phyloP scores from a whole-genome alignment of 116 monocot species.

The Cymodocea nodosa region DNA sequence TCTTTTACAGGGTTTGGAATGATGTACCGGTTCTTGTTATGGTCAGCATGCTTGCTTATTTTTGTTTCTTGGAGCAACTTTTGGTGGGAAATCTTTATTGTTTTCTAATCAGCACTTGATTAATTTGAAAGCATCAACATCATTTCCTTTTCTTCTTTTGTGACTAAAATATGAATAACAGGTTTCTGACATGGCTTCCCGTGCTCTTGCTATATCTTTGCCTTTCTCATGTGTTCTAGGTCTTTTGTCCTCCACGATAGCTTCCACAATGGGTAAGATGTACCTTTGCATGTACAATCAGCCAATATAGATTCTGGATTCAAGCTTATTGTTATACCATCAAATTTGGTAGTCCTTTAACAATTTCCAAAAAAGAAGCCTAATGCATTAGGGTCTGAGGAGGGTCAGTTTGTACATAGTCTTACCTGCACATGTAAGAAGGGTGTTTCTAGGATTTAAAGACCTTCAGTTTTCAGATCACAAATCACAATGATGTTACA shows the following conservation, averaged over 20 bases:
- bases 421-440: too few relatives aligned
- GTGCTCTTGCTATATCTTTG: constrained; percentile 87
- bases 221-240: constrained; percentile 97
- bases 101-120: too few relatives aligned
- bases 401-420: too few relatives aligned
- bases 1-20: constrained; percentile 27
- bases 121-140: too few relatives aligned
- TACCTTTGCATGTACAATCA: background rate
- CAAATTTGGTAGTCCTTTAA: too few relatives aligned
- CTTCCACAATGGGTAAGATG: constrained; percentile 82
- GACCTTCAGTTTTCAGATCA: too few relatives aligned
- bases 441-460: too few relatives aligned
- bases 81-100: constrained; percentile 12
- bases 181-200: constrained; percentile 59
- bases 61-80: constrained; percentile 48
- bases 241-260: constrained; percentile 86
- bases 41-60: constrained; percentile 41
- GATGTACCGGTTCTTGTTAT: constrained; percentile 35
- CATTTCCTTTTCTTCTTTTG: background rate
- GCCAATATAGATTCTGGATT: too few relatives aligned
- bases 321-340: too few relatives aligned
- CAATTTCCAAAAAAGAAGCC: too few relatives aligned
- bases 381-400: too few relatives aligned
- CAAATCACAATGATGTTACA: too few relatives aligned
- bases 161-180: constrained; percentile 20